Conservation (phyloP, 345 rosid genomes). For the Moricandia moricandioides region DNA sequence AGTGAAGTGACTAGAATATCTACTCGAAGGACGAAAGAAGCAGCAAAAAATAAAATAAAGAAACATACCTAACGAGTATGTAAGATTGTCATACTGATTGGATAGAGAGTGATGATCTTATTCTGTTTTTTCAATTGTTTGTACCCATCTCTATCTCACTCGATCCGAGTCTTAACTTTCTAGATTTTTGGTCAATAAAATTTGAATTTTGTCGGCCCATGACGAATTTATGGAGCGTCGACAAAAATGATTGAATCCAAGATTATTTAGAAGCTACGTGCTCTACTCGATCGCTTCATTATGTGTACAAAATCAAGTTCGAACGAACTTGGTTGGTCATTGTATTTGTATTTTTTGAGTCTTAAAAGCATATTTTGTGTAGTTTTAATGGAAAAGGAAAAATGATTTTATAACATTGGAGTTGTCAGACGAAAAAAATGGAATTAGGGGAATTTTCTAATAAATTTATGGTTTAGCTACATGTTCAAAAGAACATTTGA, state of each 20-base stretch:
- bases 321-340: constrained; percentile 2
- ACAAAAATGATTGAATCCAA: constrained; percentile 2
- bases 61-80: constrained; percentile 23
- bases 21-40: not conserved
- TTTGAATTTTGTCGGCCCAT: constrained; percentile 18
- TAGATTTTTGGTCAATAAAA: constrained; percentile 23
- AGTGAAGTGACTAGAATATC: too few relatives aligned
- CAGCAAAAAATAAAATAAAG: not conserved
- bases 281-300: constrained; percentile 10
- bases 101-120: constrained; percentile 31
- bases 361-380: not conserved
- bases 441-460: too few relatives aligned
- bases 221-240: constrained; percentile 21
- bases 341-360: not conserved
- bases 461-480: too few relatives aligned
- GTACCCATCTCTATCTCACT: constrained; percentile 20
- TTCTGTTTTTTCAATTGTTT: constrained; percentile 6
- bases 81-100: constrained; percentile 28
- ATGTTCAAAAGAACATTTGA: too few relatives aligned
- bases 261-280: constrained; percentile 5
- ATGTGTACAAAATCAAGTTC: not conserved
- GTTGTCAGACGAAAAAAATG: too few relatives aligned
- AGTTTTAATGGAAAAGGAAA: not conserved
- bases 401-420: too few relatives aligned
- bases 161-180: constrained; percentile 11